phyloP scores from a whole-genome alignment of 306 rosid species.

The Corylus heterophylla region DNA sequence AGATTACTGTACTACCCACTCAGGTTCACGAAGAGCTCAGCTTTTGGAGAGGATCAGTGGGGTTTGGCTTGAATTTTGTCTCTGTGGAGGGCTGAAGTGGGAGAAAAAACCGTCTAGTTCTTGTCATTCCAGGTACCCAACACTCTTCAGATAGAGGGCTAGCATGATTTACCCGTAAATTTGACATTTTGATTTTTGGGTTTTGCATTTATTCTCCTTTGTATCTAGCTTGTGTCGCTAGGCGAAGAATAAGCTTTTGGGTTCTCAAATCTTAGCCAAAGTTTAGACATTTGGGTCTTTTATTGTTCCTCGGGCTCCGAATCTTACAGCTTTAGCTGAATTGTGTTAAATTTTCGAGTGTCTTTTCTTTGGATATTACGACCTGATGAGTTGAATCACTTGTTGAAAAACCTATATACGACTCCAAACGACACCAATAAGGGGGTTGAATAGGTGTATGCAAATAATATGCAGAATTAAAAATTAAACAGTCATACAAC shows the following conservation, averaged over 20 bases:
- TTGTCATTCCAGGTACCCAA: conserved; percentile 39
- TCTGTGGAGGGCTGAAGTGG: conserved; percentile 19
- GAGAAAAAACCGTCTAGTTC: conserved; percentile 13
- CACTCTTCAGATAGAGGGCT: neutral
- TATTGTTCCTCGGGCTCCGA: neutral
- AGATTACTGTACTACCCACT: conserved; percentile 4
- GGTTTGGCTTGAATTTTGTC: conserved; percentile 32
- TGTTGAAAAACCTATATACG: too few species aligned
- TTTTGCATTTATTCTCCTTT: neutral
- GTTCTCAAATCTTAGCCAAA: conserved; percentile 16
- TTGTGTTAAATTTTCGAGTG: neutral
- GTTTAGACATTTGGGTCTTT: neutral
- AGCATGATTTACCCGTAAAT: neutral
- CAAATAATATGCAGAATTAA: too few species aligned
- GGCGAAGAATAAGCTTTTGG: conserved; percentile 16
- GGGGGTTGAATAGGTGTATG: too few species aligned
- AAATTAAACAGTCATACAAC: too few species aligned
- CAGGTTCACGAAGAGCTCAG: conserved; percentile 13
- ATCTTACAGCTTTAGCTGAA: neutral
- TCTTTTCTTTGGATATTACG: neutral
- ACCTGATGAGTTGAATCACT: neutral
- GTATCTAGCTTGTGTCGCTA: neutral
- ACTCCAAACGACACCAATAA: too few species aligned
- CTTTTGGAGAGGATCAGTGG: neutral
- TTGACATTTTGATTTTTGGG: neutral